phyloP scores from a whole-genome alignment of 192 early-diverging fungal species.

The Phlyctochytrium arcticum region DNA sequence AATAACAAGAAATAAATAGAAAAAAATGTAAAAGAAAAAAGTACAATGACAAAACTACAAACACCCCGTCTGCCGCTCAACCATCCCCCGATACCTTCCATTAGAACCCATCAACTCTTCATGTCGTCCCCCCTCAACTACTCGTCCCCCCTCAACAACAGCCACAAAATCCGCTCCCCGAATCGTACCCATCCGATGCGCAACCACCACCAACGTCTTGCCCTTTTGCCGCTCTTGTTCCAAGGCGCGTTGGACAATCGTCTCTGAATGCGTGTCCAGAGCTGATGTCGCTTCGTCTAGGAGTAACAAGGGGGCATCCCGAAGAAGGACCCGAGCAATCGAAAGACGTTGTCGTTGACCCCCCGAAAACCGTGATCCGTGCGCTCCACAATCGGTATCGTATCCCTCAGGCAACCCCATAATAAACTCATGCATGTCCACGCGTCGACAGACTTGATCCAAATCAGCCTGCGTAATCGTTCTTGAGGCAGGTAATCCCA shows the following conservation, averaged over 20 bases:
- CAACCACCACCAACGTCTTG: constrained; percentile 82
- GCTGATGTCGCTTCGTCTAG: constrained; percentile 85
- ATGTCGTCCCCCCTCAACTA: constrained; percentile 68
- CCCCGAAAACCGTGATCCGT: constrained; percentile 40
- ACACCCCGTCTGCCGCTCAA: constrained; percentile 55
- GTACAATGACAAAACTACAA: too few relatives aligned
- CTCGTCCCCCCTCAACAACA: constrained; percentile 58
- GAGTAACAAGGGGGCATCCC: constrained; percentile 74
- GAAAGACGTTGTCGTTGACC: constrained; percentile 65
- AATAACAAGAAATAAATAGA: too few relatives aligned
- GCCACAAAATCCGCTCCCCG: constrained; percentile 76
- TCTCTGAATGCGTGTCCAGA: constrained; percentile 63
- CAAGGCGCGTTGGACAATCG: constrained; percentile 41
- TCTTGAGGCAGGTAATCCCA: too few relatives aligned
- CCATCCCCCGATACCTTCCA: constrained; percentile 60
- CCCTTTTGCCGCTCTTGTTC: constrained; percentile 25
- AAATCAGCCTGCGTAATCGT: constrained; percentile 62
- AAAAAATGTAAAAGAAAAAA: too few relatives aligned
- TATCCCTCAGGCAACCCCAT: constrained; percentile 66
- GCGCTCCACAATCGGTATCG: constrained; percentile 43
- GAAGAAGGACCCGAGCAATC: constrained; percentile 73
- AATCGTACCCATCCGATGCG: constrained; percentile 86
- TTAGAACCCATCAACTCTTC: constrained; percentile 50
- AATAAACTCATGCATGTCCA: constrained; percentile 66
- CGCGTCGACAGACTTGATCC: constrained; percentile 45